Evolutionary conservation across 2,329 filamentous ascomycete genomes (phyloP).

Genomic region (Mollisia scopiformis): DNA sequence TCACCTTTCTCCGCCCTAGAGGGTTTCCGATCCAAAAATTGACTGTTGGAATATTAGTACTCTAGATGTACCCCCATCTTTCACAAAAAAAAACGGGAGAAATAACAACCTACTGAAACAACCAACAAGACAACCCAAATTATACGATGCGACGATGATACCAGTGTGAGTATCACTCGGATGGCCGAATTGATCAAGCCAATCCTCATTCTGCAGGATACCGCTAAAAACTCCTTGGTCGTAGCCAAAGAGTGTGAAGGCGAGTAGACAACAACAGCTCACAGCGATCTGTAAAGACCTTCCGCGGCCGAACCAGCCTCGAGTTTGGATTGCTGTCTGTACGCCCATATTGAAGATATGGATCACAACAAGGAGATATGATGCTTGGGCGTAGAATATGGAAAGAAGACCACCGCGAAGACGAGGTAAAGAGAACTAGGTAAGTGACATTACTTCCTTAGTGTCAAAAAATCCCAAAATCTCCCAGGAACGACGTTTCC

Average conservation of each 20-base stretch:
- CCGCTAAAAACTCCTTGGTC: neutral
- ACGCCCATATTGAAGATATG: too few relatives aligned
- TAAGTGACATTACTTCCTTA: too few relatives aligned
- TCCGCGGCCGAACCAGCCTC: neutral
- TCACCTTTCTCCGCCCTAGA: conserved; percentile 3
- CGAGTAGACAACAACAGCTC: neutral
- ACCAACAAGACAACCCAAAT: neutral
- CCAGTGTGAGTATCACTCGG: neutral
- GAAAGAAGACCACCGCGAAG: too few relatives aligned
- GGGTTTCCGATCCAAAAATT: neutral
- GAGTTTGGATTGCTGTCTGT: too few relatives aligned
- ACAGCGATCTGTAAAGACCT: neutral
- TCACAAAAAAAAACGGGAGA: too few relatives aligned
- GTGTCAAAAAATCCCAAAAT: too few relatives aligned
- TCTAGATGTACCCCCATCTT: neutral
- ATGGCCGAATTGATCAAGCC: neutral
- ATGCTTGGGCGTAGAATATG: too few relatives aligned
- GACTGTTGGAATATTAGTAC: neutral
- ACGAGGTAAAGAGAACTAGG: too few relatives aligned
- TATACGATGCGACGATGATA: neutral
- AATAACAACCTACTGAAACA: neutral
- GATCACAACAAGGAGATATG: too few relatives aligned
- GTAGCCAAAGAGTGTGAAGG: neutral
- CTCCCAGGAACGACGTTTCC: too few relatives aligned
- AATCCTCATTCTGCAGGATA: neutral